Evolutionary conservation across 2,329 filamentous ascomycete species (phyloP).

Genomic region (Pezicula radicicola): DNA sequence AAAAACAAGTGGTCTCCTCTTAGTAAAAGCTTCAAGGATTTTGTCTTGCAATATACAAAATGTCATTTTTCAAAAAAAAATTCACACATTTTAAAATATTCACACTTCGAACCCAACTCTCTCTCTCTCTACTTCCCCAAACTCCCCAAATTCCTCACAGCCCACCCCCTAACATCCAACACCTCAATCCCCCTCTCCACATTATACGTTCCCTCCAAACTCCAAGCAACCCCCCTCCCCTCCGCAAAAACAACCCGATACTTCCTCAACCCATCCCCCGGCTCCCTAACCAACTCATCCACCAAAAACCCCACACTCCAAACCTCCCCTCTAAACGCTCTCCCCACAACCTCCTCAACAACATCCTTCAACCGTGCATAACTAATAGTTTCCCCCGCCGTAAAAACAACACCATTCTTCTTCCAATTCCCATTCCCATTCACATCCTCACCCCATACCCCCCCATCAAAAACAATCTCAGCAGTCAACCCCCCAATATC

Average conservation of each 20-base stretch:
- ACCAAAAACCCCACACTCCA: conserved; percentile 45
- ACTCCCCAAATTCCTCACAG: conserved; percentile 28
- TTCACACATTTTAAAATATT: too few species aligned
- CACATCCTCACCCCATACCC: too few species aligned
- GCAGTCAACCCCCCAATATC: conserved; percentile 64
- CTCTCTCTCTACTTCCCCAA: too few species aligned
- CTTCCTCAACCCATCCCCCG: conserved; percentile 48
- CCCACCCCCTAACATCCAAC: conserved; percentile 52
- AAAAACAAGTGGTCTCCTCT: too few species aligned
- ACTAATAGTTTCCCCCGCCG: conserved; percentile 59
- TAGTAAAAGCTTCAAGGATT: too few species aligned
- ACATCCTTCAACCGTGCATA: conserved; percentile 52
- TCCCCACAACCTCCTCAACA: conserved; percentile 41
- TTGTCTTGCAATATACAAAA: too few species aligned
- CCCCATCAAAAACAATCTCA: conserved; percentile 44
- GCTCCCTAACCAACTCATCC: conserved; percentile 42
- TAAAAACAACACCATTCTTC: conserved; percentile 44
- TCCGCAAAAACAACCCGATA: conserved; percentile 61
- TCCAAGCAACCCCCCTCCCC: conserved; percentile 34
- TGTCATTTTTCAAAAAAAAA: too few species aligned
- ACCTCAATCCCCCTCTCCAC: conserved; percentile 50
- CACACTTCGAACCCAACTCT: too few species aligned
- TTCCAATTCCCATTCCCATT: too few species aligned
- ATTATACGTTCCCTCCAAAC: conserved; percentile 35
- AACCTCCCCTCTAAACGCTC: conserved; percentile 42